Evolutionary conservation across 2,329 filamentous ascomycete species (phyloP).

Genomic region (Sclerotinia trifoliorum): DNA sequence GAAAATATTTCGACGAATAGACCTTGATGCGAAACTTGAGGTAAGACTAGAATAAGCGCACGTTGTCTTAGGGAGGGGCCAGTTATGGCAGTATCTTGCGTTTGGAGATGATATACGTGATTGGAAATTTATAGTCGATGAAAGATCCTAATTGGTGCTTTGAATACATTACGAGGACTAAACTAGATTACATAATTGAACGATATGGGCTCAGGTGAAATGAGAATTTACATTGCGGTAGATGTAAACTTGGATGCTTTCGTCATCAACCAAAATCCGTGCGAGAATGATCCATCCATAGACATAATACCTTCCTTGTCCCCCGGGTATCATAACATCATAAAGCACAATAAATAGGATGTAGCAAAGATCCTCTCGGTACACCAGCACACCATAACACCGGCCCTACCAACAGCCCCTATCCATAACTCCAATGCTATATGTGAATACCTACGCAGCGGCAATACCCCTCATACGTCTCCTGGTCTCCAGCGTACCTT

Average conservation of each 20-base stretch:
- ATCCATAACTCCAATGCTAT: not conserved
- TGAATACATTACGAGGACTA: not conserved
- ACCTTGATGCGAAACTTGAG: not conserved
- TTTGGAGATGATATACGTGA: not conserved
- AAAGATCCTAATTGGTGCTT: not conserved
- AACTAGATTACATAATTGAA: not conserved
- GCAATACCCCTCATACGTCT: conserved; percentile 32
- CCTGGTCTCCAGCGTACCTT: conserved; percentile 34
- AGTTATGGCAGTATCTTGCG: not conserved
- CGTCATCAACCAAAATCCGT: not conserved
- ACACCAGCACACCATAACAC: not conserved
- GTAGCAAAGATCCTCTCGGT: not conserved
- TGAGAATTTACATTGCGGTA: not conserved
- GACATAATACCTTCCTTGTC: not conserved
- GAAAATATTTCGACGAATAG: not conserved
- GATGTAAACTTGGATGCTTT: not conserved
- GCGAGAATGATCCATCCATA: no score
- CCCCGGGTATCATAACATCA: conserved; percentile 3
- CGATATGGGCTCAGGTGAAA: not conserved
- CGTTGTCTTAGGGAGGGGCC: not conserved
- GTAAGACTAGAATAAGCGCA: not conserved
- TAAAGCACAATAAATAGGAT: not conserved
- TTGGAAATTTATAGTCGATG: no score
- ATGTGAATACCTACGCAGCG: not conserved
- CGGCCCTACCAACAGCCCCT: not conserved